phyloP scores from a whole-genome alignment of 2,329 filamentous ascomycete species.

The Phialophora chinensis region DNA sequence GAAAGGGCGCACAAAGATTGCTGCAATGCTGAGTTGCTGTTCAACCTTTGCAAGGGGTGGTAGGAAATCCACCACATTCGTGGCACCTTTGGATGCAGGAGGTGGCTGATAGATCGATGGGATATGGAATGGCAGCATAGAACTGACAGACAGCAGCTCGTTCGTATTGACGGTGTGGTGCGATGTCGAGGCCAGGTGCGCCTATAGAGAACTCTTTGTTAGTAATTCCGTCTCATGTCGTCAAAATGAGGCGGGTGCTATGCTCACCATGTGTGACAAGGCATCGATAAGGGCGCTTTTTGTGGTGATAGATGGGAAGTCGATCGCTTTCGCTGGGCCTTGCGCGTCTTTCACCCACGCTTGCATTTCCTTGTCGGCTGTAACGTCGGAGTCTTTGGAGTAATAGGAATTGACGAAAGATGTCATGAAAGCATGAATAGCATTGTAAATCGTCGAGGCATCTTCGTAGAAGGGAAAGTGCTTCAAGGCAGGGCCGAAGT shows the following conservation, averaged over 20 bases:
- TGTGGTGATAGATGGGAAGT: conserved; percentile 22
- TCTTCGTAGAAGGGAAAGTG: conserved; percentile 27
- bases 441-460: conserved; percentile 21
- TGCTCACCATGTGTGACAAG: conserved; percentile 24
- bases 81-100: conserved; percentile 17
- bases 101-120: conserved; percentile 20
- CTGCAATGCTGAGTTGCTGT: conserved; percentile 12
- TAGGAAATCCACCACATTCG: conserved; percentile 19
- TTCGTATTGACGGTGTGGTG: conserved; percentile 27
- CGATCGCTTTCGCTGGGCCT: conserved; percentile 21
- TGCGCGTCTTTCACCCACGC: conserved; percentile 22
- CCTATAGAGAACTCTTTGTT: conserved; percentile 6
- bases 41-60: conserved; percentile 16
- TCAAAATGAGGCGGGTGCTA: background rate
- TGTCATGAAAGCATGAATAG: conserved; percentile 23
- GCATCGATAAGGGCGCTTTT: conserved; percentile 18
- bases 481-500: conserved; percentile 23
- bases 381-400: conserved; percentile 18
- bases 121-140: conserved; percentile 20
- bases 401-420: conserved; percentile 26
- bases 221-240: background rate
- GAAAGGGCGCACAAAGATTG: conserved; percentile 22
- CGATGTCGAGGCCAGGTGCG: conserved; percentile 23
- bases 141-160: conserved; percentile 20
- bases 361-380: conserved; percentile 23